phyloP scores from a whole-genome alignment of 495 filamentous ascomycete species.

The Xylaria intraflava region DNA sequence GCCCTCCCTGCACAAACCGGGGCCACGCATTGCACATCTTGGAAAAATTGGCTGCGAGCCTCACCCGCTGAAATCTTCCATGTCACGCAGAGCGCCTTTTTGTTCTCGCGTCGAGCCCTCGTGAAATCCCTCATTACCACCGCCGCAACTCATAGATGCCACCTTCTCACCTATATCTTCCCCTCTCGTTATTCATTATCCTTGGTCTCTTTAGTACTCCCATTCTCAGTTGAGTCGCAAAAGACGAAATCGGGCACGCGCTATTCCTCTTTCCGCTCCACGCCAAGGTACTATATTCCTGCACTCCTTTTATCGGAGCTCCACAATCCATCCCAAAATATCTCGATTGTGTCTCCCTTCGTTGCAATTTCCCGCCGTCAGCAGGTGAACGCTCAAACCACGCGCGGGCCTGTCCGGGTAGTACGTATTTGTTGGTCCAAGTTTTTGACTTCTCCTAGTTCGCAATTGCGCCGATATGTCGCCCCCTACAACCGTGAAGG shows the following conservation, averaged over 20 bases:
- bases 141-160: background rate
- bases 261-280: no score
- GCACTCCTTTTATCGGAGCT: constrained; percentile 6
- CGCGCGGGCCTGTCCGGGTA: background rate
- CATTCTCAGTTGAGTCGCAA: no score
- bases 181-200: background rate
- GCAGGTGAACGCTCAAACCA: constrained; percentile 1
- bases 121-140: constrained; percentile 5
- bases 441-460: background rate
- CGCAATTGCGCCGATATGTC: constrained; percentile 27
- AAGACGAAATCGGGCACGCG: no score
- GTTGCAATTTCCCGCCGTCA: background rate
- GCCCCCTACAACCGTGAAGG: constrained; percentile 48
- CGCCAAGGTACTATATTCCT: no score
- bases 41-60: constrained; percentile 8
- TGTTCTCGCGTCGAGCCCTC: background rate
- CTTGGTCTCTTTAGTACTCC: background rate
- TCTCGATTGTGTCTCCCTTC: background rate
- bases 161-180: background rate
- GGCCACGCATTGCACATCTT: no score
- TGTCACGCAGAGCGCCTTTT: constrained; percentile 1
- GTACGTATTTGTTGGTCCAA: background rate
- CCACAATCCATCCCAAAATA: background rate
- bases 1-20: no score
- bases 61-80: background rate